These are phyloP conservation scores for Arthrobotrys sphaeroides DNA, from an alignment of 2,329 filamentous ascomycete species.

Conservation along the genomic window DNA sequence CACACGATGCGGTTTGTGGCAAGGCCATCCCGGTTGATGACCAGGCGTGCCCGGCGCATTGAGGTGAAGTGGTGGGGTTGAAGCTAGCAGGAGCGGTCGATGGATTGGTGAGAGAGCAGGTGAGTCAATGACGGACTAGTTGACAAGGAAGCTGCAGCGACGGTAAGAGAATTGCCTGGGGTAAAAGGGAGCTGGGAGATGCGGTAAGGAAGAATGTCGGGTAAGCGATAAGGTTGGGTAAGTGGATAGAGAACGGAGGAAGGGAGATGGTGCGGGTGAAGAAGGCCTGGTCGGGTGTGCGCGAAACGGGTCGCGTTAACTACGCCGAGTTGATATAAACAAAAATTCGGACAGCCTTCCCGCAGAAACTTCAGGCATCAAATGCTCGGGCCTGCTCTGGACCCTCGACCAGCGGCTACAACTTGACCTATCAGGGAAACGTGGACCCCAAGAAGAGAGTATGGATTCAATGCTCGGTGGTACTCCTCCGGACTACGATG, in stretches of 20 bases:
- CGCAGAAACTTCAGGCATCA: neutral
- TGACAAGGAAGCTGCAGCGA: neutral
- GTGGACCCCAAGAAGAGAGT: neutral
- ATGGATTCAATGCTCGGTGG: neutral
- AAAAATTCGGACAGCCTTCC: slow-evolving; percentile 18
- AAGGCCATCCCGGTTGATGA: slow-evolving; percentile 55
- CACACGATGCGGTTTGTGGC: slow-evolving; percentile 56
- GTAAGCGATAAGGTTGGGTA: neutral
- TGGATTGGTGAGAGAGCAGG: neutral
- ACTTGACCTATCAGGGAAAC: no score
- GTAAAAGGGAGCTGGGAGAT: neutral
- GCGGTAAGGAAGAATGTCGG: neutral
- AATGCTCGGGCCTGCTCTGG: neutral
- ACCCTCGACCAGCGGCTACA: neutral
- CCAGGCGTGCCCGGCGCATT: slow-evolving; percentile 56
- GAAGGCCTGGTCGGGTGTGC: slow-evolving; percentile 23
- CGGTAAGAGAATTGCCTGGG: neutral
- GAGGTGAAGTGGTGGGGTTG: slow-evolving; percentile 6
- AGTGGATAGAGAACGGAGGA: neutral
- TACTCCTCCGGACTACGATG: neutral
- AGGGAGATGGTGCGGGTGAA: neutral
- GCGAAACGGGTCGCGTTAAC: slow-evolving; percentile 32
- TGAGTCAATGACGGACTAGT: neutral
- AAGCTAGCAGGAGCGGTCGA: neutral
- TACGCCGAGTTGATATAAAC: slow-evolving; percentile 25